Conservation (phyloP, 257 asterid species). For the Scutellaria barbata region DNA sequence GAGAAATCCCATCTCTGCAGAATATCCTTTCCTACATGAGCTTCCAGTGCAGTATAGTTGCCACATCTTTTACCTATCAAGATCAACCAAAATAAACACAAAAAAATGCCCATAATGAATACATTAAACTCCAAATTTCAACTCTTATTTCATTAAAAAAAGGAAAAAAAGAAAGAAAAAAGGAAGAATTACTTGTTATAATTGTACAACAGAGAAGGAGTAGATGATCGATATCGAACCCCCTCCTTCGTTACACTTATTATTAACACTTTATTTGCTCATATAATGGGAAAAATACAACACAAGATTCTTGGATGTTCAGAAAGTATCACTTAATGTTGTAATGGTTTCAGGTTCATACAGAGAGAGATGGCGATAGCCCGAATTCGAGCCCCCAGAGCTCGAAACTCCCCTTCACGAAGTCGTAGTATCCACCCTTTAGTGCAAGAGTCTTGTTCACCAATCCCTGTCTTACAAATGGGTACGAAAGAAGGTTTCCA, state of each 20-base stretch:
- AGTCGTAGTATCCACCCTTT: slow-evolving; percentile 90
- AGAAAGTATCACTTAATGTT: slow-evolving; percentile 36
- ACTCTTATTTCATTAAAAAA: slow-evolving; percentile 31
- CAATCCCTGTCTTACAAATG: slow-evolving; percentile 87
- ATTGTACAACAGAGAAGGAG: slow-evolving; percentile 39
- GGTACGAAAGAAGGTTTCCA: slow-evolving; percentile 81
- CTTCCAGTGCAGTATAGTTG: slow-evolving; percentile 75
- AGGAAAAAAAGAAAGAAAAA: slow-evolving; percentile 6
- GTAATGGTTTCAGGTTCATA: slow-evolving; percentile 62
- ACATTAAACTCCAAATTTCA: slow-evolving; percentile 31
- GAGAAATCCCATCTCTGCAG: slow-evolving; percentile 44
- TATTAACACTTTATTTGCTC: slow-evolving; percentile 28
- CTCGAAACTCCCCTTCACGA: slow-evolving; percentile 82
- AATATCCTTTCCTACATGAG: slow-evolving; percentile 54
- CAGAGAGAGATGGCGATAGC: slow-evolving; percentile 75
- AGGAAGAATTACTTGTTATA: slow-evolving; percentile 23
- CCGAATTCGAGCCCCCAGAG: slow-evolving; percentile 90
- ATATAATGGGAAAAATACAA: slow-evolving; percentile 43
- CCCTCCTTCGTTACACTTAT: slow-evolving; percentile 42
- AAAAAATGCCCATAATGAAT: slow-evolving; percentile 49
- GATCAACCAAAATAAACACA: slow-evolving; percentile 40
- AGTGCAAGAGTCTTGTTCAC: slow-evolving; percentile 85
- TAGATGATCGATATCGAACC: slow-evolving; percentile 20
- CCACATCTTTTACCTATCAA: slow-evolving; percentile 74
- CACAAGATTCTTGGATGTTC: slow-evolving; percentile 33